phyloP scores from a whole-genome alignment of 306 rosid genomes.

The Albizia julibrissin region DNA sequence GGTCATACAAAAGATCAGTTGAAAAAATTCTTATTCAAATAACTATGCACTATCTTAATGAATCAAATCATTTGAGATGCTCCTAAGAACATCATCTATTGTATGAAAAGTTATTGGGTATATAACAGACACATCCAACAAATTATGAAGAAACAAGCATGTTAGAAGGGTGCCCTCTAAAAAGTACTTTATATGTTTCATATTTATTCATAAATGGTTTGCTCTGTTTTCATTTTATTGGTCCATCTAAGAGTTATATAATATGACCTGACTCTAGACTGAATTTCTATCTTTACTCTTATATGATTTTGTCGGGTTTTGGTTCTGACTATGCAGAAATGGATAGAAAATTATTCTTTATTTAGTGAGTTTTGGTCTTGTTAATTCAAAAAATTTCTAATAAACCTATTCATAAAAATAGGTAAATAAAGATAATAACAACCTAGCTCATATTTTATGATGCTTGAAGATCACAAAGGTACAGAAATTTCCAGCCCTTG shows the following conservation, averaged over 20 bases:
- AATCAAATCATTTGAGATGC: neutral
- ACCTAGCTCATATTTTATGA: neutral
- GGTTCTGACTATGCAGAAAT: neutral
- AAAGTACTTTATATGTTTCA: neutral
- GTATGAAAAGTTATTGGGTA: neutral
- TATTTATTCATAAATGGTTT: neutral
- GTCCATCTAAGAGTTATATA: neutral
- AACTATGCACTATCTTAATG: neutral
- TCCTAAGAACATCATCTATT: neutral
- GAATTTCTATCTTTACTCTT: neutral
- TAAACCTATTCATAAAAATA: too few relatives aligned
- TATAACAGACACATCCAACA: neutral
- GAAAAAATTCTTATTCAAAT: neutral
- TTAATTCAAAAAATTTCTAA: neutral
- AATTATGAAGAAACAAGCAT: neutral
- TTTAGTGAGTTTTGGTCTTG: too few relatives aligned
- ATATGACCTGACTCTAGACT: too few relatives aligned
- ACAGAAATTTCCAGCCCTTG: slow-evolving; percentile 79
- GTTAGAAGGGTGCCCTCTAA: neutral
- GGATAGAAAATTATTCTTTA: neutral
- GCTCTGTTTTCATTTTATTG: neutral
- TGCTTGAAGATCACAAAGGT: slow-evolving; percentile 70
- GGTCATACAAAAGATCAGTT: neutral
- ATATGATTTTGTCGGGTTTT: neutral
- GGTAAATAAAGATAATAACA: too few relatives aligned